A percentile compares a stretch with the other conserved stretches of the same genome.
These are phyloP conservation scores for Magnolia kwangsiensis DNA, from an alignment of 164 flowering plant species.

Conservation along the genomic window DNA sequence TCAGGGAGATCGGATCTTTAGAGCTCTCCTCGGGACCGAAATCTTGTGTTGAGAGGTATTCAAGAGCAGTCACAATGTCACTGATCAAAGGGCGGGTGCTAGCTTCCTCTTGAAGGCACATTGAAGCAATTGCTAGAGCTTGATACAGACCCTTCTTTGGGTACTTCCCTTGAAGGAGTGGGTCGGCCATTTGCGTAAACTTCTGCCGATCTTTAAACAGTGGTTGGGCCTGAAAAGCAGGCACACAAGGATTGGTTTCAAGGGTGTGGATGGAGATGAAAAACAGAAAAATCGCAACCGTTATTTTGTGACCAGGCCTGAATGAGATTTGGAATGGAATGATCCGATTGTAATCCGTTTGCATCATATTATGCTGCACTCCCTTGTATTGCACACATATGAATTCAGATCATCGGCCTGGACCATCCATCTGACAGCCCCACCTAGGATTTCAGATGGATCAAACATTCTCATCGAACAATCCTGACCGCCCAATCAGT, in stretches of 20 bases:
- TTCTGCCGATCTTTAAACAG: conserved; percentile 67
- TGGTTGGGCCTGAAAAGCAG: conserved; percentile 62
- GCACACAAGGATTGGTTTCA: background rate
- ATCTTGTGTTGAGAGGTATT: conserved; percentile 30
- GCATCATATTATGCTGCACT: no score
- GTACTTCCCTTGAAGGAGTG: conserved; percentile 56
- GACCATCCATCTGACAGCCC: no score
- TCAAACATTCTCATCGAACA: no score
- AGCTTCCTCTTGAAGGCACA: conserved; percentile 94
- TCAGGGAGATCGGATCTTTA: background rate
- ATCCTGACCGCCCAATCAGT: no score
- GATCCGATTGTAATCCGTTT: no score
- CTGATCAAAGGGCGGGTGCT: conserved; percentile 63
- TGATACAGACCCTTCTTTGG: conserved; percentile 70
- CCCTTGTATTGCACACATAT: no score
- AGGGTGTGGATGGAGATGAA: background rate
- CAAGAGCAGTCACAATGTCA: conserved; percentile 78
- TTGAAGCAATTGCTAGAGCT: conserved; percentile 87
- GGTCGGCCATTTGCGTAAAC: conserved; percentile 74
- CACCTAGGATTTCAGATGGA: no score
- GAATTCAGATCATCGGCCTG: no score
- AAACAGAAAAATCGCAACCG: background rate
- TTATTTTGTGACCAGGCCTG: no score
- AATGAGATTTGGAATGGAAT: no score
- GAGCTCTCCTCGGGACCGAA: conserved; percentile 8